Percentiles rank a stretch among this genome's conserved stretches.
phyloP scores from a whole-genome alignment of 2,329 filamentous ascomycete genomes.

The Alternaria viburni region DNA sequence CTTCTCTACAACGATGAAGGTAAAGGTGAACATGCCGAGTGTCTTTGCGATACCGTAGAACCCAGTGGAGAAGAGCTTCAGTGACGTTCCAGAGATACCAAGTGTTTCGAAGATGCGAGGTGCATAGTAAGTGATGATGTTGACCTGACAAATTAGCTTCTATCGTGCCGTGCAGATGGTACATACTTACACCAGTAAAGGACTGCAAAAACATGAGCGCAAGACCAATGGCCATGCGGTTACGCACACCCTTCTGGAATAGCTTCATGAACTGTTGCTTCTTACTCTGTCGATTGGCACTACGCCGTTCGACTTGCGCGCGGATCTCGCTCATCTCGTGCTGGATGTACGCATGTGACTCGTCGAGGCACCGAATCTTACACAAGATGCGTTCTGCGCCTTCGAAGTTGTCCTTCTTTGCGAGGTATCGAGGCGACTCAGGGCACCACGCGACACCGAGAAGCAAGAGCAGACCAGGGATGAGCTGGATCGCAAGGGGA shows the following conservation, averaged over 20 bases:
- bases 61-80: constrained; percentile 57
- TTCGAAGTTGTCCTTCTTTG: constrained; percentile 43
- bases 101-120: constrained; percentile 51
- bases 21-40: constrained; percentile 51
- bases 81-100: constrained; percentile 53
- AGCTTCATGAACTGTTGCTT: constrained; percentile 44
- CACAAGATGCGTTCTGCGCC: constrained; percentile 51
- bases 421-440: constrained; percentile 45
- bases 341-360: constrained; percentile 53
- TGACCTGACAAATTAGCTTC: constrained; percentile 27
- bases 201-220: constrained; percentile 48
- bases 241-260: constrained; percentile 49
- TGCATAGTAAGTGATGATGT: constrained; percentile 48
- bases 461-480: constrained; percentile 49
- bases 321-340: constrained; percentile 59
- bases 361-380: constrained; percentile 54
- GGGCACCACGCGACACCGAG: constrained; percentile 47
- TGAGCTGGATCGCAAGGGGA: constrained; percentile 59
- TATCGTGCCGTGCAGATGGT: too few relatives aligned
- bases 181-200: constrained; percentile 39
- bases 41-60: constrained; percentile 56
- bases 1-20: constrained; percentile 48
- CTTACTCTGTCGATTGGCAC: constrained; percentile 37
- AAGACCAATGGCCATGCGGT: constrained; percentile 48
- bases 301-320: constrained; percentile 41